Evolutionary conservation across 1,139 yeast genomes (phyloP).

Genomic region (Trichomonascaceae sp.): DNA sequence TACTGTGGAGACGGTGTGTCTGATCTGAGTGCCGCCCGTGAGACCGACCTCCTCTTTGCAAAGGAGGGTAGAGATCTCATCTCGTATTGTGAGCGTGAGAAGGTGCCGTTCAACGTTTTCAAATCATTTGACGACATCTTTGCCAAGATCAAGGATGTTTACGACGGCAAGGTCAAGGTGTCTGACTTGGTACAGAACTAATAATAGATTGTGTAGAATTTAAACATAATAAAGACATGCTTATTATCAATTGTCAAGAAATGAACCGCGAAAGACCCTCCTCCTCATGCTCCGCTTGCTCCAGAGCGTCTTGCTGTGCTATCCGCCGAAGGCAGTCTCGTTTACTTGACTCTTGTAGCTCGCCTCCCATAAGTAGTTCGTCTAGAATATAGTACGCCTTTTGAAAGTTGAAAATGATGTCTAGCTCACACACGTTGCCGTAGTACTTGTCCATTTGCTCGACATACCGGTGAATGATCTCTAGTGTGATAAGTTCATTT

Average conservation of each 20-base stretch:
- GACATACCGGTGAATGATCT: constrained; percentile 82
- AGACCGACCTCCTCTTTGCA: constrained; percentile 86
- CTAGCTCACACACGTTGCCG: constrained; percentile 84
- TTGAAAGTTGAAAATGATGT: constrained; percentile 87
- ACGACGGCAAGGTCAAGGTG: constrained; percentile 32
- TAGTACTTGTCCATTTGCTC: constrained; percentile 94
- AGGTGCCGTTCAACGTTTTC: constrained; percentile 77
- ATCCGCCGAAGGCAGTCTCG: constrained; percentile 67
- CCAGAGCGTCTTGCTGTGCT: constrained; percentile 67
- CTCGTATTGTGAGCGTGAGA: constrained; percentile 65
- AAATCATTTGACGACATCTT: constrained; percentile 63
- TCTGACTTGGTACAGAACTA: constrained; percentile 16
- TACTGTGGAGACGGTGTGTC: constrained; percentile 98
- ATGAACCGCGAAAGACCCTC: constrained; percentile 20
- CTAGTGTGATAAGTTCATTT: constrained; percentile 77
- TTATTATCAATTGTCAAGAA: too few species aligned
- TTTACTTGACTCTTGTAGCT: constrained; percentile 71
- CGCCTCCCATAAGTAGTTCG: constrained; percentile 73
- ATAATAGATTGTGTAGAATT: not conserved
- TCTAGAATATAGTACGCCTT: constrained; percentile 88
- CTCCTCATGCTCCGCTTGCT: constrained; percentile 44
- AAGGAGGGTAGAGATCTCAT: constrained; percentile 85
- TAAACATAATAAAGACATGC: not conserved
- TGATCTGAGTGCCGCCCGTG: constrained; percentile 88
- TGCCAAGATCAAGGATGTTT: constrained; percentile 35